These are phyloP conservation scores for Cinnamomum chago DNA, from an alignment of 164 flowering plant genomes.

Conservation along the genomic window DNA sequence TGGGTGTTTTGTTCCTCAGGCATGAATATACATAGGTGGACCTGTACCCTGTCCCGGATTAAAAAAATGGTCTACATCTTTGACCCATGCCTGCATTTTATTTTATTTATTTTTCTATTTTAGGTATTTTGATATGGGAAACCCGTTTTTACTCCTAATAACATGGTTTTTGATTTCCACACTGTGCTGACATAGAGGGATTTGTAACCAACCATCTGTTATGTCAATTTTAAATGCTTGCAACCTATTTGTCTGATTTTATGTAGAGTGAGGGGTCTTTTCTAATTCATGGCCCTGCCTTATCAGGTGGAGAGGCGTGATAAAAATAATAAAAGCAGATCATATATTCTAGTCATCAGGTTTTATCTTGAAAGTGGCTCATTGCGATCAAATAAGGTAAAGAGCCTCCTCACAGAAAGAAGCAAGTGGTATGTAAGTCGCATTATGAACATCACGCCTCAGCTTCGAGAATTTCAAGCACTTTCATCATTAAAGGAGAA, in stretches of 20 bases:
- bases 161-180: neutral
- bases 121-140: too few species aligned
- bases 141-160: too few species aligned
- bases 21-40: too few species aligned
- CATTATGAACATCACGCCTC: slow-evolving; percentile 85
- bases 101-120: too few species aligned
- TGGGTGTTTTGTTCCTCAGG: too few species aligned
- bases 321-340: slow-evolving; percentile 61
- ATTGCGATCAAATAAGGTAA: slow-evolving; percentile 62
- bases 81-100: too few species aligned
- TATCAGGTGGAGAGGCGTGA: slow-evolving; percentile 88
- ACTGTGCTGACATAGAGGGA: too few species aligned
- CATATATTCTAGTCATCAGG: slow-evolving; percentile 50
- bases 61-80: too few species aligned
- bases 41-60: too few species aligned
- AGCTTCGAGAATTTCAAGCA: slow-evolving; percentile 94
- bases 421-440: slow-evolving; percentile 84
- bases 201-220: too few species aligned
- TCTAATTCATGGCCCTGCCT: neutral
- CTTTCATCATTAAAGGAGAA: slow-evolving; percentile 69
- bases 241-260: neutral
- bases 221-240: neutral
- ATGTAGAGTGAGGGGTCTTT: neutral
- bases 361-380: slow-evolving; percentile 64
- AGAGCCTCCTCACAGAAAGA: slow-evolving; percentile 66